These are phyloP conservation scores for Metarhizium rileyi DNA, from an alignment of 2,329 filamentous ascomycete genomes.

Conservation along the genomic window DNA sequence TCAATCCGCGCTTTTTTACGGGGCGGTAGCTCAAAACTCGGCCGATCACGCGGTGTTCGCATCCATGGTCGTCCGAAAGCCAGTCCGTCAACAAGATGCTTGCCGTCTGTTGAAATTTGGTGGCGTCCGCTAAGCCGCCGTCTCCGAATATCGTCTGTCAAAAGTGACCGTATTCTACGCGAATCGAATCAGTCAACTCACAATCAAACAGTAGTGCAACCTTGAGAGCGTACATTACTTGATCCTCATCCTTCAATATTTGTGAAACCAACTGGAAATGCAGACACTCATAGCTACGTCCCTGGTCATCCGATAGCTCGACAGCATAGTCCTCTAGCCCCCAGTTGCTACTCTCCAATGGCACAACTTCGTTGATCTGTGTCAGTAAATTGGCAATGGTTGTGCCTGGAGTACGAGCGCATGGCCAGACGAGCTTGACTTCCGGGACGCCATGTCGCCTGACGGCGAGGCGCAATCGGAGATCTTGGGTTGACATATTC, in stretches of 20 bases:
- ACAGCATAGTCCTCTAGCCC: conserved; percentile 85
- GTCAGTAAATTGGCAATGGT: conserved; percentile 71
- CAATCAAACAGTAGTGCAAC: neutral
- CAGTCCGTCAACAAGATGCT: conserved; percentile 75
- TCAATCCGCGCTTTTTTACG: conserved; percentile 55
- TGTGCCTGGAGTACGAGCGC: conserved; percentile 44
- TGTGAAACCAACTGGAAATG: conserved; percentile 68
- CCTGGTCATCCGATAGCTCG: conserved; percentile 49
- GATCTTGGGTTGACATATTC: conserved; percentile 15
- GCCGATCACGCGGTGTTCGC: conserved; percentile 48
- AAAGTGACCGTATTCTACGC: conserved; percentile 64
- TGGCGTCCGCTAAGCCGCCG: conserved; percentile 66
- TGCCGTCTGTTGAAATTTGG: conserved; percentile 72
- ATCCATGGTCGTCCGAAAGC: conserved; percentile 70
- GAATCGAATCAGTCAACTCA: neutral
- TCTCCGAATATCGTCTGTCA: conserved; percentile 62
- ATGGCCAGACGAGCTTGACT: conserved; percentile 61
- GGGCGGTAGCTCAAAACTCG: conserved; percentile 61
- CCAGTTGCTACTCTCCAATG: conserved; percentile 74
- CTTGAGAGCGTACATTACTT: conserved; percentile 55
- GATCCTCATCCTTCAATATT: conserved; percentile 72
- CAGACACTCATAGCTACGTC: conserved; percentile 70
- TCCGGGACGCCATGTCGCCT: conserved; percentile 66
- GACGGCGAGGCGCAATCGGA: conserved; percentile 67
- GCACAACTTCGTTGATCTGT: conserved; percentile 69